Evolutionary conservation across 495 filamentous ascomycete genomes (phyloP).

Genomic region (Aspergillus egyptiacus): DNA sequence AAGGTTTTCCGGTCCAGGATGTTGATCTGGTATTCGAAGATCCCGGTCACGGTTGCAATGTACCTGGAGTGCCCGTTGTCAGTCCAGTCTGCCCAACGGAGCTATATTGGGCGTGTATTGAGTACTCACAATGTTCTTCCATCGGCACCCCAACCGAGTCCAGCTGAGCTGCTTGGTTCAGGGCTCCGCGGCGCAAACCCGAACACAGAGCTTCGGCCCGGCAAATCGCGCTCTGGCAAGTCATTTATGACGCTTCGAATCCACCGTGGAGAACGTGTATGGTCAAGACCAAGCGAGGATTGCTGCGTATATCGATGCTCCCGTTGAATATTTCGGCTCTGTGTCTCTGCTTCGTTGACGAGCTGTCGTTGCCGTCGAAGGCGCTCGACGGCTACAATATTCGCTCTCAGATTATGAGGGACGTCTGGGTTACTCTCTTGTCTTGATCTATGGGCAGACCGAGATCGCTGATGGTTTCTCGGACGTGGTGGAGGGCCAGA

Average conservation of each 20-base stretch:
- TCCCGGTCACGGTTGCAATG: slow-evolving; percentile 66
- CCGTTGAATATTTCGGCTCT: slow-evolving; percentile 27
- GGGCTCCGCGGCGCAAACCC: slow-evolving; percentile 30
- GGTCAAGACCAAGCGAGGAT: slow-evolving; percentile 26
- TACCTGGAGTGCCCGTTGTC: slow-evolving; percentile 42
- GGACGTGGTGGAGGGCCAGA: slow-evolving; percentile 19
- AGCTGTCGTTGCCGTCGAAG: slow-evolving; percentile 38
- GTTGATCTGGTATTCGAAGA: slow-evolving; percentile 68
- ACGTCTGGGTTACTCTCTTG: slow-evolving; percentile 23
- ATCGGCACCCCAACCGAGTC: slow-evolving; percentile 64
- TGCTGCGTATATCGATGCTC: slow-evolving; percentile 33
- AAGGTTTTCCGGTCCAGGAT: slow-evolving; percentile 58
- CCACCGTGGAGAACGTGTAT: slow-evolving; percentile 40
- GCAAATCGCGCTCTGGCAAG: slow-evolving; percentile 33
- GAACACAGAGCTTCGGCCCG: too few relatives aligned
- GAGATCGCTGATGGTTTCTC: slow-evolving; percentile 28
- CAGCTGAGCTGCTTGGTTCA: slow-evolving; percentile 51
- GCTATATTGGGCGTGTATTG: too few relatives aligned
- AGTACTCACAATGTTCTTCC: slow-evolving; percentile 61
- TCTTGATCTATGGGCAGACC: slow-evolving; percentile 29
- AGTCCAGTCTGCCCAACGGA: background rate
- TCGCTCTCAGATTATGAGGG: slow-evolving; percentile 31
- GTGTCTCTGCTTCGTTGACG: slow-evolving; percentile 36
- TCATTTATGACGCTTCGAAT: slow-evolving; percentile 40
- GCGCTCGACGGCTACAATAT: slow-evolving; percentile 34